These are phyloP conservation scores for Meira miltonrushii DNA, from an alignment of 1,284 basidiomycete species.

Conservation along the genomic window DNA sequence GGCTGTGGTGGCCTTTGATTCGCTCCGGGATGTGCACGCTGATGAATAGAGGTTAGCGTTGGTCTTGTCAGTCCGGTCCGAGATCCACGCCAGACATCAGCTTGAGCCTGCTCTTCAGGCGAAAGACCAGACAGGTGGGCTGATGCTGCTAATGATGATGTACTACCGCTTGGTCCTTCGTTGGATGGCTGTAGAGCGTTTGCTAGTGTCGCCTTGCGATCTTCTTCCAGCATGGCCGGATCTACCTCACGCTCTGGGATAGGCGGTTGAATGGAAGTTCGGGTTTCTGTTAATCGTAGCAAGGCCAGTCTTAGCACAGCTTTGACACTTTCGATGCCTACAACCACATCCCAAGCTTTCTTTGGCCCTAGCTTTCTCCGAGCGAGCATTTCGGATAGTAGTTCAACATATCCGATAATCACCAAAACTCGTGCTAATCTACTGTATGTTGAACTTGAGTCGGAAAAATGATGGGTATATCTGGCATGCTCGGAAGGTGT, in stretches of 20 bases:
- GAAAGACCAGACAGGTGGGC: no score
- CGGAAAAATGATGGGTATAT: slow-evolving; percentile 52
- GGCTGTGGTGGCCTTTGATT: slow-evolving; percentile 14
- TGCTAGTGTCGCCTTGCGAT: slow-evolving; percentile 24
- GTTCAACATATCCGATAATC: slow-evolving; percentile 49
- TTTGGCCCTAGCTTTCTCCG: slow-evolving; percentile 41
- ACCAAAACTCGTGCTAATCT: slow-evolving; percentile 45
- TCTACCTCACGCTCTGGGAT: slow-evolving; percentile 51
- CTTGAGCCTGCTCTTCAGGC: not conserved
- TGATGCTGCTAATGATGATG: not conserved
- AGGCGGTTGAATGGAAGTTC: slow-evolving; percentile 52
- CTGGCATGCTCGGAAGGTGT: slow-evolving; percentile 53
- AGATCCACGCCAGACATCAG: not conserved
- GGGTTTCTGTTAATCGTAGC: slow-evolving; percentile 46
- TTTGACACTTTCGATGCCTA: slow-evolving; percentile 53
- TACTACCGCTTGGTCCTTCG: slow-evolving; percentile 16
- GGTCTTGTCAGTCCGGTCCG: slow-evolving; percentile 1
- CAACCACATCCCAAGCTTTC: slow-evolving; percentile 53
- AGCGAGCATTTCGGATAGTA: slow-evolving; percentile 54
- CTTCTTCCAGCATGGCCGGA: slow-evolving; percentile 40
- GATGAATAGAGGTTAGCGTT: not conserved
- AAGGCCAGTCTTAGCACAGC: slow-evolving; percentile 51
- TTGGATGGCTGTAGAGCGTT: slow-evolving; percentile 7
- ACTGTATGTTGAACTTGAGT: slow-evolving; percentile 44
- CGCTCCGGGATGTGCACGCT: slow-evolving; percentile 14